phyloP scores from a whole-genome alignment of 768 basidiomycete genomes.

The Leucocoprinus leucothites region DNA sequence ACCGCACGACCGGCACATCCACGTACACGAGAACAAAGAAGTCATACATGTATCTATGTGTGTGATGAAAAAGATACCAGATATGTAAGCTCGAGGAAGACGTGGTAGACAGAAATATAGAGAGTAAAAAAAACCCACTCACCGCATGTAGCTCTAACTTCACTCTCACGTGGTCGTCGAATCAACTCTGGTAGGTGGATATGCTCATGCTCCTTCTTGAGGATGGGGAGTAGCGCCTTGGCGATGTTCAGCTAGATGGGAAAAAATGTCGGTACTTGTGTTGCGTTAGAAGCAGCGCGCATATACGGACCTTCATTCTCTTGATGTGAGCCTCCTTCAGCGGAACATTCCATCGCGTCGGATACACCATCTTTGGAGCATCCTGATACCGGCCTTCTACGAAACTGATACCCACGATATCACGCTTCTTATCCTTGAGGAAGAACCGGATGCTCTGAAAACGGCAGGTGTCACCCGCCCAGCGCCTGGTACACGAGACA shows the following conservation, averaged over 20 bases:
- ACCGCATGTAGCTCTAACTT: constrained; percentile 87
- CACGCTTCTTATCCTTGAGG: constrained; percentile 55
- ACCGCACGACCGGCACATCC: constrained; percentile 90
- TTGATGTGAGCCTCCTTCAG: constrained; percentile 48
- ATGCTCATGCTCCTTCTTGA: constrained; percentile 64
- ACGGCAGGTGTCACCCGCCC: constrained; percentile 85
- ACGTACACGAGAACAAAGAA: constrained; percentile 85
- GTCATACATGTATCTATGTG: constrained; percentile 88
- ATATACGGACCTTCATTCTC: constrained; percentile 53
- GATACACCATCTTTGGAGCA: constrained; percentile 60
- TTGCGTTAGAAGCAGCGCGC: neutral
- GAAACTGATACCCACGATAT: constrained; percentile 67
- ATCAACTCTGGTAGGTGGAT: constrained; percentile 55
- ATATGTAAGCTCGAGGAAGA: neutral
- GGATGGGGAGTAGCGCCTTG: constrained; percentile 60
- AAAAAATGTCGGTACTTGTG: constrained; percentile 9
- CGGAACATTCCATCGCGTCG: constrained; percentile 62
- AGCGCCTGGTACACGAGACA: constrained; percentile 80
- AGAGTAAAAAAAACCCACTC: constrained; percentile 24
- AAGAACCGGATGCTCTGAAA: constrained; percentile 85
- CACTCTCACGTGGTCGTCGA: constrained; percentile 72
- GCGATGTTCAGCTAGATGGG: constrained; percentile 60
- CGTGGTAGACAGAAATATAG: neutral
- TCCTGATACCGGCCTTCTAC: constrained; percentile 60
- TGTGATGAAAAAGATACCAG: too few relatives aligned